These are phyloP conservation scores for Jaapia argillacea DNA, from an alignment of 768 basidiomycete species.

Conservation along the genomic window DNA sequence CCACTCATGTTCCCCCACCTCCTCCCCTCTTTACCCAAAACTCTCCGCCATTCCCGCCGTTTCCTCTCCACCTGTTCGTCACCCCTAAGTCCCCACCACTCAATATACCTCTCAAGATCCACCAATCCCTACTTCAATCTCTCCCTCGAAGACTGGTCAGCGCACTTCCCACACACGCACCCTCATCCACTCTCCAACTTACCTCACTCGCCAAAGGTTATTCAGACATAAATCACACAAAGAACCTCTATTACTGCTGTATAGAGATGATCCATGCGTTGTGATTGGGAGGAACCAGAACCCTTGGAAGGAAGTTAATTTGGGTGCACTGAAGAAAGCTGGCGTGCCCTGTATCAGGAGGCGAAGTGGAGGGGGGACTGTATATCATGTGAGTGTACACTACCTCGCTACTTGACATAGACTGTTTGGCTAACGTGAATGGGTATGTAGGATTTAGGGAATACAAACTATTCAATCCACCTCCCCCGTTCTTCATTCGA, in stretches of 20 bases:
- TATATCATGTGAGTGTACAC: slow-evolving; percentile 72
- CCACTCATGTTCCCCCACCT: no score
- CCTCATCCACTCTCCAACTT: slow-evolving; percentile 15
- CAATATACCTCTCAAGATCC: slow-evolving; percentile 67
- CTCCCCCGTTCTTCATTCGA: slow-evolving; percentile 76
- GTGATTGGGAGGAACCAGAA: slow-evolving; percentile 96
- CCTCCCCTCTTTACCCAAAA: no score
- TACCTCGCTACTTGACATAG: no score
- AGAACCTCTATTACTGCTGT: slow-evolving; percentile 73
- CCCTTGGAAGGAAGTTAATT: slow-evolving; percentile 95
- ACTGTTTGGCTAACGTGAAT: background rate
- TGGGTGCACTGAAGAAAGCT: slow-evolving; percentile 38
- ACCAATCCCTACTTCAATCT: slow-evolving; percentile 85
- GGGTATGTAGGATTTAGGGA: slow-evolving; percentile 77
- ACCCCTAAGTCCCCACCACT: slow-evolving; percentile 7
- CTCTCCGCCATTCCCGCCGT: background rate
- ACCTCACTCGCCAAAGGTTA: slow-evolving; percentile 55
- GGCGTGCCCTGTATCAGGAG: slow-evolving; percentile 74
- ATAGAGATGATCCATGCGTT: slow-evolving; percentile 82
- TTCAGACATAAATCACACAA: slow-evolving; percentile 66
- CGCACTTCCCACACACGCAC: slow-evolving; percentile 17
- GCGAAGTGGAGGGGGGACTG: slow-evolving; percentile 89
- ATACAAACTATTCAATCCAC: slow-evolving; percentile 95
- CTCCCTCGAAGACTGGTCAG: slow-evolving; percentile 83
- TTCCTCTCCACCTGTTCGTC: background rate